phyloP scores from a whole-genome alignment of 495 filamentous ascomycete species.

The Clavariopsis aquatica region DNA sequence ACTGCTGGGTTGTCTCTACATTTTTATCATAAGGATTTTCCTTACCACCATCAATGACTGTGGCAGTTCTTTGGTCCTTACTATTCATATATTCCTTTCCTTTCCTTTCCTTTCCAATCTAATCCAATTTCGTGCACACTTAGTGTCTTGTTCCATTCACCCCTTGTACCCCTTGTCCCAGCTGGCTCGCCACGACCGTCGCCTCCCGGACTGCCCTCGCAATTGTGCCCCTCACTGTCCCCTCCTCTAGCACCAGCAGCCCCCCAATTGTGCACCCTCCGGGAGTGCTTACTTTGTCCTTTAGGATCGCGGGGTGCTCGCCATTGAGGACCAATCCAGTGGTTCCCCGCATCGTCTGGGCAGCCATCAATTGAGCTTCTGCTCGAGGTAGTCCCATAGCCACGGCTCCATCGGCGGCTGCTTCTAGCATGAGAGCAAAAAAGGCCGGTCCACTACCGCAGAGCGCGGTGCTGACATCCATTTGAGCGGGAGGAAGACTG shows the following conservation, averaged over 20 bases:
- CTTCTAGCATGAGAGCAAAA: slow-evolving; percentile 75
- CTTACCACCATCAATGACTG: not conserved
- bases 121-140: not conserved
- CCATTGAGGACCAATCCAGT: slow-evolving; percentile 69
- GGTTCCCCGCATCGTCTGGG: slow-evolving; percentile 74
- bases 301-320: slow-evolving; percentile 73
- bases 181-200: slow-evolving; percentile 70
- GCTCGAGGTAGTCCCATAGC: slow-evolving; percentile 77
- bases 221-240: slow-evolving; percentile 66
- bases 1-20: not conserved
- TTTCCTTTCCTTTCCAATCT: too few relatives aligned
- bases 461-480: slow-evolving; percentile 75
- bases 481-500: slow-evolving; percentile 61
- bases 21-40: not conserved
- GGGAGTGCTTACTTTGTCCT: slow-evolving; percentile 77
- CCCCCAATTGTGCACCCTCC: slow-evolving; percentile 82
- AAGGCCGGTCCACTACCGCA: slow-evolving; percentile 80
- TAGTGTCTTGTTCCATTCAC: slow-evolving; percentile 52
- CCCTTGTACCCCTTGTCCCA: slow-evolving; percentile 55
- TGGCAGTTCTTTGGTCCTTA: not conserved
- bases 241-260: slow-evolving; percentile 74
- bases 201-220: slow-evolving; percentile 75
- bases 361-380: slow-evolving; percentile 78
- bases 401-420: slow-evolving; percentile 74
- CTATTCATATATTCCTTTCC: too few relatives aligned